Base-by-base conservation (phyloP, 2,329 filamentous ascomycete species). In the Phialocephala sp. region DNA sequence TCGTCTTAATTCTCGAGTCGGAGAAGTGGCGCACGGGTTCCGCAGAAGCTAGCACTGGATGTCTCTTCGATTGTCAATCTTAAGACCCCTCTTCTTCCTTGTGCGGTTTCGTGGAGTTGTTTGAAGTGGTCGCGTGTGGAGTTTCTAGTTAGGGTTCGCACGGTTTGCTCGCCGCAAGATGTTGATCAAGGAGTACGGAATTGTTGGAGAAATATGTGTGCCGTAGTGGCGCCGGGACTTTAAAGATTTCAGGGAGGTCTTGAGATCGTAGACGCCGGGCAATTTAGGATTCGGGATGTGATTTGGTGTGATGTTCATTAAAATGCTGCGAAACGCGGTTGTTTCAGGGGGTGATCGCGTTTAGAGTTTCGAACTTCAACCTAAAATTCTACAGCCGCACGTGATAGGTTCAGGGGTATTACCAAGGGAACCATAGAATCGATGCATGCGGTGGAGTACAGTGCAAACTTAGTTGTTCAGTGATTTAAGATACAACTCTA, bases 301-400 rank as follows among this genome's bases (percentile, higher is more conserved):
- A 58, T 57, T 39, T 58, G 59, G 45, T 57, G 35, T 24, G 52
- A 22, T 56, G 37, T 60, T 45, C 50, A 43, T 41, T 50, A 59
- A 27, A 47, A 35, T 65, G 59, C 56, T 52, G 56, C 41, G 32
- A 39, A 60, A 67, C 68, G 69, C 69, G 69, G 52, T 68, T 69
- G 67, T 69, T 69, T 71, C 66, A 69, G 65, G 69, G 67, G 65
- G 58, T 20, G 50, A 60, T 14, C 62, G 64, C 62, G 65, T 67
- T 60, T 62, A 62, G 52, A n/a, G 32, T 24, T 43, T 37, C 15
- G 45, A 47, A 47, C 4, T 20, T n/a, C 18, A 24, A 20, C 4
- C n/a, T 47, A 32, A 54, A n/a, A 35, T 39, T 32, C 54, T 37
- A 37, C 43, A 15, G 15, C 12, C 35, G 18, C 39, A 35, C 20